Conservation (phyloP, 148 eudicot species). For the Hydrangea macrophylla region DNA sequence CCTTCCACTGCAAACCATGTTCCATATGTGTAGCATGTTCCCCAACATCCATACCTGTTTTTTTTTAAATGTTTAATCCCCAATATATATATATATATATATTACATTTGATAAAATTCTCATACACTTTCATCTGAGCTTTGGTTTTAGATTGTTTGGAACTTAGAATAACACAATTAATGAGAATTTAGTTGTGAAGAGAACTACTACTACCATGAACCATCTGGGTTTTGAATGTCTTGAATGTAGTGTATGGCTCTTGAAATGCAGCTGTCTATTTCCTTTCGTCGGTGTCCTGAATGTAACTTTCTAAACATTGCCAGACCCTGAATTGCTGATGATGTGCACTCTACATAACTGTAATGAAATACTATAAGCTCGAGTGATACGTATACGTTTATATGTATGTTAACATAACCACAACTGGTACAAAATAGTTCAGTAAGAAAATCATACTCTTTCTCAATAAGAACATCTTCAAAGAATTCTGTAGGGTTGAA, state of each 20-base stretch:
- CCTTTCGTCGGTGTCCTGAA: constrained; percentile 35
- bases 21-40: constrained; percentile 57
- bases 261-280: constrained; percentile 37
- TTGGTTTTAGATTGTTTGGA: not conserved
- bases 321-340: constrained; percentile 44
- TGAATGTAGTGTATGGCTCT: constrained; percentile 36
- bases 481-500: constrained; percentile 62
- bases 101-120: too few relatives aligned
- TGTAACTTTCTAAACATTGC: constrained; percentile 34
- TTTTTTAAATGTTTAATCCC: not conserved
- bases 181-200: not conserved
- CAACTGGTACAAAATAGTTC: not conserved
- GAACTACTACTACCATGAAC: constrained; percentile 51
- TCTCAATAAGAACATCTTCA: constrained; percentile 52
- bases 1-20: constrained; percentile 65
- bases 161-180: not conserved
- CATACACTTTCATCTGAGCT: too few relatives aligned
- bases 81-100: not conserved
- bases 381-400: not conserved
- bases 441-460: constrained; percentile 39
- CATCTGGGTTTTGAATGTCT: constrained; percentile 42
- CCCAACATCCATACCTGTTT: constrained; percentile 61
- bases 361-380: too few relatives aligned
- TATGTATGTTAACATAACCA: not conserved
- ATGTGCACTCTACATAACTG: constrained; percentile 44